A percentile compares a stretch with the other conserved stretches of the same genome.
These are phyloP conservation scores for Reticulascus tulasneorum DNA, from an alignment of 2,329 filamentous ascomycete genomes.

Conservation along the genomic window DNA sequence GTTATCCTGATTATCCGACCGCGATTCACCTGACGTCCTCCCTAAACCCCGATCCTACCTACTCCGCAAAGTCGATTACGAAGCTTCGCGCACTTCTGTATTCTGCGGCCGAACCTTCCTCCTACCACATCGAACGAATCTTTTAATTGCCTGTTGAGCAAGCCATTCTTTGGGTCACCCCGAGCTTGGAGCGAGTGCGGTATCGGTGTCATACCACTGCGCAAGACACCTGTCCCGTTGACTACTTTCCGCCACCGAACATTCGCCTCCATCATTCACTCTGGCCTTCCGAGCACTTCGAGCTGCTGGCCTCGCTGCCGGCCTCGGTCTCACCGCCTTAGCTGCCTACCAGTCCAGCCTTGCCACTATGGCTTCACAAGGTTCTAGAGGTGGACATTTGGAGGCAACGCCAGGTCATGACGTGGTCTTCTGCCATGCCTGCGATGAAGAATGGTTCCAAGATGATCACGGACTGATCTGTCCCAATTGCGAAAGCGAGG, in stretches of 20 bases:
- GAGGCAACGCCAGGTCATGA: constrained; percentile 55
- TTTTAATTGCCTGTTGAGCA: too few relatives aligned
- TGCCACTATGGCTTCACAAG: constrained; percentile 34
- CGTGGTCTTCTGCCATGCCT: constrained; percentile 82
- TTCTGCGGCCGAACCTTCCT: too few relatives aligned
- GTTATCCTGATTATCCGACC: too few relatives aligned
- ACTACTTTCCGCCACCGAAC: neutral
- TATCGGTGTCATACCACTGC: too few relatives aligned
- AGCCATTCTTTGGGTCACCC: too few relatives aligned
- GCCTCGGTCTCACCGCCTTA: constrained; percentile 56
- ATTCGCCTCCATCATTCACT: constrained; percentile 25
- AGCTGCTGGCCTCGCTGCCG: constrained; percentile 51
- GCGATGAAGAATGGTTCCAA: constrained; percentile 75
- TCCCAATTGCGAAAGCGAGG: constrained; percentile 72
- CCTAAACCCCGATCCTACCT: too few relatives aligned
- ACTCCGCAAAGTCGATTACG: too few relatives aligned
- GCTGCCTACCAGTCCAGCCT: constrained; percentile 48
- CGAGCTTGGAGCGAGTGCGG: too few relatives aligned
- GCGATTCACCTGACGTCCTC: too few relatives aligned
- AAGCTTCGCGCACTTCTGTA: too few relatives aligned
- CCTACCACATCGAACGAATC: too few relatives aligned
- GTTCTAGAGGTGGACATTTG: constrained; percentile 33
- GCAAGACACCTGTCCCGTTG: too few relatives aligned
- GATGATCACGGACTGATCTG: constrained; percentile 67
- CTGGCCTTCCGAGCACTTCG: constrained; percentile 55